Conservation (phyloP, 129 eudicot species). For the Saussurea involucrata region DNA sequence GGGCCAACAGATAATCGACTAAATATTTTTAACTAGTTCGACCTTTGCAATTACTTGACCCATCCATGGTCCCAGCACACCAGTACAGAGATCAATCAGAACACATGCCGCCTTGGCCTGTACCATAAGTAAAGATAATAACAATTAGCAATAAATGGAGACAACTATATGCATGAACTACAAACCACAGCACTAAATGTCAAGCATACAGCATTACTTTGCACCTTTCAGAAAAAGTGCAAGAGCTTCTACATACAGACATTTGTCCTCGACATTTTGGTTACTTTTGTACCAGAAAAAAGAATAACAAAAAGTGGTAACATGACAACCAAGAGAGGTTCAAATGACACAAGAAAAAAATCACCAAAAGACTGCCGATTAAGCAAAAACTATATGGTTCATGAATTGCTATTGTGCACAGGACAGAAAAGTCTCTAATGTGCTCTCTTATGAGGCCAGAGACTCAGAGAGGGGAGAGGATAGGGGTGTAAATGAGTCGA, state of each 20-base stretch:
- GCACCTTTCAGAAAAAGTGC: not conserved
- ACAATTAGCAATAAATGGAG: not conserved
- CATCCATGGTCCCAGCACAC: slow-evolving; percentile 92
- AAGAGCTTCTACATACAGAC: not conserved
- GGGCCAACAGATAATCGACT: not conserved
- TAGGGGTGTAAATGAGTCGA: too few relatives aligned
- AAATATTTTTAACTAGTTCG: not conserved
- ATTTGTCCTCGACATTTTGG: not conserved
- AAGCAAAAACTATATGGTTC: not conserved
- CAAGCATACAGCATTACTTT: not conserved
- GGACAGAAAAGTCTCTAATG: not conserved
- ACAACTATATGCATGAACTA: not conserved
- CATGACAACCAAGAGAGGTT: not conserved
- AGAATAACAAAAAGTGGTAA: not conserved
- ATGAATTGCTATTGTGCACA: not conserved
- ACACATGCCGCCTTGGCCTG: slow-evolving; percentile 93
- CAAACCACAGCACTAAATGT: not conserved
- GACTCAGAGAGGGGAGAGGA: too few relatives aligned
- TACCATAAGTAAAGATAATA: slow-evolving; percentile 14
- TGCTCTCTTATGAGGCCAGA: not conserved
- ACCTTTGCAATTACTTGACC: slow-evolving; percentile 91
- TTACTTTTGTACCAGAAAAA: not conserved
- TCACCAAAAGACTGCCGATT: not conserved
- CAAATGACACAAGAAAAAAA: not conserved
- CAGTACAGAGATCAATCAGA: slow-evolving; percentile 86